Base-by-base conservation (phyloP, 2,329 filamentous ascomycete species). In the Aphanocladium album region DNA sequence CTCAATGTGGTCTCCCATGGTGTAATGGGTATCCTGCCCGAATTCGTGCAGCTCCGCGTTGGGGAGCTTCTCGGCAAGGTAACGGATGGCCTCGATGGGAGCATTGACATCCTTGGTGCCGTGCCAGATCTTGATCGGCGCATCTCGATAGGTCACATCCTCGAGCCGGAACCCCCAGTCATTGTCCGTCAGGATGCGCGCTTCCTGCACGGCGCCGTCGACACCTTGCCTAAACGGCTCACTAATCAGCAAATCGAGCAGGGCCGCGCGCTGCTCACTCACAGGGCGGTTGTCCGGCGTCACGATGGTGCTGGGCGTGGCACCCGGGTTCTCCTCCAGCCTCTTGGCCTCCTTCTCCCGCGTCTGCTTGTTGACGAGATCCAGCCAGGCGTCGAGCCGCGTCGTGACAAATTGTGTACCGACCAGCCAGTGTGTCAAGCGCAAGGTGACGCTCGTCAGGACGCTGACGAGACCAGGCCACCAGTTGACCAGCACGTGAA, bases 31-130 rank as follows among this genome's bases (percentile, higher is more conserved):
- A 8, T 75, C 71, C 1, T 68, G 68, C 16, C 69, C 66, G 43
- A 70, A 74, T 62, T 76, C 74, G 2, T 64, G 63, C 11, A 77
- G 62, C 3, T 62, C 63, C 5, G 66, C 66, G 37, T 76, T 66
- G 2, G 72, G 73, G 33, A 79, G 52, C 14, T 66, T 65, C 27
- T 73, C 66, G 1, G 72, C 71, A 67, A 77, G 70, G 55, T 72
- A 75, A n/a, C 72, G 67, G 5, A 74, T 68, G 67, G 71, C 69
- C 21, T 59, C 60, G 11, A 74, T 66, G 1, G 73, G 73, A 1
- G 69, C 67, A 43, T 75, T 72, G 12, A 25, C 57, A 33, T 75
- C 73, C 19, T 68, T 62, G 1, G 60, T 63, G 1, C 74, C 73
- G 53, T 76, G 71, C 70, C 72, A 75, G 6, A 72, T 69, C 23